A percentile compares a stretch with the other conserved stretches of the same genome.
These are phyloP conservation scores for Cytospora schulzeri DNA, from an alignment of 2,329 filamentous ascomycete species.

Conservation along the genomic window DNA sequence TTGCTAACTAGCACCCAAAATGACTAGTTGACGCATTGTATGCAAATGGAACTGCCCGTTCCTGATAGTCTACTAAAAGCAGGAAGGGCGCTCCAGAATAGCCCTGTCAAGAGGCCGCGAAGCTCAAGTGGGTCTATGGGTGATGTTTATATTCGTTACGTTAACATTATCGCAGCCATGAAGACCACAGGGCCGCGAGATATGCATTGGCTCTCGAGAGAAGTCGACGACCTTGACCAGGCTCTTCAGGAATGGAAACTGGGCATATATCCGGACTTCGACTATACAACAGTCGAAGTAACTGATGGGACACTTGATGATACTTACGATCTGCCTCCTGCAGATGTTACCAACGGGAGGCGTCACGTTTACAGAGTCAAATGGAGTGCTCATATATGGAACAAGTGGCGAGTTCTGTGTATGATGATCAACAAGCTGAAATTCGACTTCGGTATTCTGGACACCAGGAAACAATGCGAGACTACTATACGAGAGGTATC, in stretches of 20 bases:
- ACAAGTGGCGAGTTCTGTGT: neutral
- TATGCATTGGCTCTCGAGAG: neutral
- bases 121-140: neutral
- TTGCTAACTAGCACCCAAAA: constrained; percentile 3
- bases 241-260: neutral
- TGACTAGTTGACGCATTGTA: neutral
- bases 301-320: neutral
- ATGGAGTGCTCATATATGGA: neutral
- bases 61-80: neutral
- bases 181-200: neutral
- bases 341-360: neutral
- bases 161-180: neutral
- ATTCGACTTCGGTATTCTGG: neutral
- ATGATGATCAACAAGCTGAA: neutral
- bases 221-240: neutral
- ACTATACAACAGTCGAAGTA: neutral
- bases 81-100: neutral
- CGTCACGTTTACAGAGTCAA: neutral
- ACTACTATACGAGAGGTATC: neutral
- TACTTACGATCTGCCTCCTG: neutral
- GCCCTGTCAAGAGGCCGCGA: neutral
- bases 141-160: neutral
- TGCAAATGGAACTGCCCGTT: neutral
- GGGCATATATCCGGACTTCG: neutral
- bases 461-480: neutral